These are phyloP conservation scores for Medicago arabica DNA, from an alignment of 306 rosid species.

Conservation along the genomic window DNA sequence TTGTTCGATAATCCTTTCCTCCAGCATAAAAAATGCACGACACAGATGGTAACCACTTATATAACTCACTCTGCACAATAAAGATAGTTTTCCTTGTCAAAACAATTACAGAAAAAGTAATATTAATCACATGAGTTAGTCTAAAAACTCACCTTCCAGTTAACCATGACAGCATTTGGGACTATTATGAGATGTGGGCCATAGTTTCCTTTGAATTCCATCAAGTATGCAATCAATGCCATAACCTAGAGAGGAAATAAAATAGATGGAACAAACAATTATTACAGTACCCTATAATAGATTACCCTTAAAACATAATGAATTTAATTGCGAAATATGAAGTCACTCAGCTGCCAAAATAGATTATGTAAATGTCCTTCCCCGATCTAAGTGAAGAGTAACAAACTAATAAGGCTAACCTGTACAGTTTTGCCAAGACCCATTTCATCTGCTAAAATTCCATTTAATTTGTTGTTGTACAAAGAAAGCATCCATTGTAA, in stretches of 20 bases:
- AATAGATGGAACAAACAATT: conserved; percentile 12
- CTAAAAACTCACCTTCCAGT: conserved; percentile 82
- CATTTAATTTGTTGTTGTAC: conserved; percentile 97
- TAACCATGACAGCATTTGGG: conserved; percentile 98
- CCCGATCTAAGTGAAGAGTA: conserved; percentile 19
- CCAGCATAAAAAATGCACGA: conserved; percentile 98
- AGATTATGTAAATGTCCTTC: conserved; percentile 5
- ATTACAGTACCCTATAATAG: conserved; percentile 25
- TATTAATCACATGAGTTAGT: neutral
- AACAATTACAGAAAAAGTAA: conserved; percentile 21
- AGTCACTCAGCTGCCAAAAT: conserved; percentile 26
- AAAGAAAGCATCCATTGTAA: conserved; percentile 99
- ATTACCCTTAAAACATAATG: conserved; percentile 27
- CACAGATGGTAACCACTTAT: conserved; percentile 92
- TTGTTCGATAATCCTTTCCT: conserved; percentile 86
- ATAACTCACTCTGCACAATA: conserved; percentile 84
- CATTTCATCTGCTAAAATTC: conserved; percentile 99
- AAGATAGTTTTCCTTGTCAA: conserved; percentile 41
- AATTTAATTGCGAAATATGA: conserved; percentile 10
- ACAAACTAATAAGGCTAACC: conserved; percentile 54
- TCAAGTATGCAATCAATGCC: conserved; percentile 97
- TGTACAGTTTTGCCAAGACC: conserved; percentile 99
- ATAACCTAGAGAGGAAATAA: conserved; percentile 67
- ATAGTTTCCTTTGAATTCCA: conserved; percentile 98
- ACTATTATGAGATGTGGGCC: conserved; percentile 99